Conservation (phyloP, 2,329 filamentous ascomycete genomes). For the Elsinoe batatas region DNA sequence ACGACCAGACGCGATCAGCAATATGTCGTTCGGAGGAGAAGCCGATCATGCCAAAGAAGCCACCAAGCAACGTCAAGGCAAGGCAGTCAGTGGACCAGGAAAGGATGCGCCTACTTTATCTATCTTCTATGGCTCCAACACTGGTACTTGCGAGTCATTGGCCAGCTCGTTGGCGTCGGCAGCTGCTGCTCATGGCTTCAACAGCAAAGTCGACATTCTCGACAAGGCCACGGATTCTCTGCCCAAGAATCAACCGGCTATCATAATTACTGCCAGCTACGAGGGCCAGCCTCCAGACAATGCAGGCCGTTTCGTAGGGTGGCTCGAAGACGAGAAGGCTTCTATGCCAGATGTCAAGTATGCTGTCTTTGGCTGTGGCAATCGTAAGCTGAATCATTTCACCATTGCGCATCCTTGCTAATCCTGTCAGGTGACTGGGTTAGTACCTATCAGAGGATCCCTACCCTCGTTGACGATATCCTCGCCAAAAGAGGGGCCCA, state of each 20-base stretch:
- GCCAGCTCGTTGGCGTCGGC: slow-evolving; percentile 53
- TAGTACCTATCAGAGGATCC: slow-evolving; percentile 56
- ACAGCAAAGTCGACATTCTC: slow-evolving; percentile 42
- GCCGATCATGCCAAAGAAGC: slow-evolving; percentile 6
- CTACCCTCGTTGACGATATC: slow-evolving; percentile 49
- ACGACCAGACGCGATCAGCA: slow-evolving; percentile 17
- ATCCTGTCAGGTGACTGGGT: slow-evolving; percentile 36
- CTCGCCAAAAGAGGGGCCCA: slow-evolving; percentile 44
- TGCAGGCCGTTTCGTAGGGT: slow-evolving; percentile 56
- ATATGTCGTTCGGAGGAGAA: slow-evolving; percentile 1
- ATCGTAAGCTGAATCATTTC: slow-evolving; percentile 26
- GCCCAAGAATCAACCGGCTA: slow-evolving; percentile 49
- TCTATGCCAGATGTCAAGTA: slow-evolving; percentile 48
- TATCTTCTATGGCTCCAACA: slow-evolving; percentile 66
- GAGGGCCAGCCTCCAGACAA: slow-evolving; percentile 68
- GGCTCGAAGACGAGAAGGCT: slow-evolving; percentile 47
- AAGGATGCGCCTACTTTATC: slow-evolving; percentile 41
- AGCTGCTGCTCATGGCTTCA: slow-evolving; percentile 51
- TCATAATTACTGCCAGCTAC: slow-evolving; percentile 62
- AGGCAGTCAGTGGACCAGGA: not conserved
- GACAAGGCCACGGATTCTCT: slow-evolving; percentile 54
- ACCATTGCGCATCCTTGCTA: slow-evolving; percentile 5
- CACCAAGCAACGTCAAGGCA: slow-evolving; percentile 10
- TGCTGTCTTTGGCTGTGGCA: slow-evolving; percentile 61
- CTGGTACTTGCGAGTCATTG: slow-evolving; percentile 63